Evolutionary conservation across 2,329 filamentous ascomycete genomes (phyloP), one percentile per base, ranked within the genome.

Genomic region (Pyrenochaeta sp.): DNA sequence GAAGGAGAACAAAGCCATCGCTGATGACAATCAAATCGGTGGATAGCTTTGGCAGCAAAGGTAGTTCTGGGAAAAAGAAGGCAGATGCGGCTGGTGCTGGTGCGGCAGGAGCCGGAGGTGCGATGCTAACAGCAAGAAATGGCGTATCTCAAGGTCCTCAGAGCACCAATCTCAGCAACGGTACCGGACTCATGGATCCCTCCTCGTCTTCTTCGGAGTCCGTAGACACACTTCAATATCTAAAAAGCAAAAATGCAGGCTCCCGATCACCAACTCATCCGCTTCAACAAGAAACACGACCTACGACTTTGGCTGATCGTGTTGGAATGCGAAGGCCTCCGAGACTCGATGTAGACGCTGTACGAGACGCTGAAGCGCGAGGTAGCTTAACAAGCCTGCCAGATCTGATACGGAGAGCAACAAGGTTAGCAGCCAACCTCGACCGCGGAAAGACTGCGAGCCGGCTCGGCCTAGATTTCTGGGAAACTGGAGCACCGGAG

Each of bases 381-480:
- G 93, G 92, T 3, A 97, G 93, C 74, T 83, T 97, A 62, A 98
- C 95, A 1, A 97, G 93, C 77, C 81, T 99, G 58, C 91, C 93
- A 0, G 95, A 98, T 74, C 81, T 99, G 59, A 98, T 99, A 66
- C 86, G 88, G 70, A 87, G 95, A 67, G 95, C 95, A 10, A 98
- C 94, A 0, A 88, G 88, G 64, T 81, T 98, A 37, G 94, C 93
- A 15, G 87, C 91, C 0, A 93, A 96, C 78, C 88, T 99, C 57
- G 94, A 98, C 69, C 89, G 89, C 64, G 94, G 94, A 12, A 89
- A 80, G 64, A 89, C 88, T 22, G 87, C 87, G 12, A 89, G 86
- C 70, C 80, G 84, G 55, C 67, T 86, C 6, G 84, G 83, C 19
- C 75, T 85, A 64, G 76, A 80, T 67, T 84, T 77, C 79, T 85